phyloP scores from a whole-genome alignment of 306 rosid species.

The Abrus precatorius region DNA sequence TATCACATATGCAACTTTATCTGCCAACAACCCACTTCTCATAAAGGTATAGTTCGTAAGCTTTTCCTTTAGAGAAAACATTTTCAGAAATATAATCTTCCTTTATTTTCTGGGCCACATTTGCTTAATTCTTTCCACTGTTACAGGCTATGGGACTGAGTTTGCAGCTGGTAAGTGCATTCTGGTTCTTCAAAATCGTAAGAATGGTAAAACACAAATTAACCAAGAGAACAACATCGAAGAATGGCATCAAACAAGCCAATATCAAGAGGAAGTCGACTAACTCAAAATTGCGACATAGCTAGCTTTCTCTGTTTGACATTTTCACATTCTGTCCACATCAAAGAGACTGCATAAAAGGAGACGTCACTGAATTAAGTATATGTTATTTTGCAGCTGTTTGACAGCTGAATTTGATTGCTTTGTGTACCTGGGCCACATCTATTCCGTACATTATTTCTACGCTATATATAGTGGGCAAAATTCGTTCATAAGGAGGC shows the following conservation, averaged over 20 bases:
- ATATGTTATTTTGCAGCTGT: not conserved
- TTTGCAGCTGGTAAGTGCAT: constrained; percentile 85
- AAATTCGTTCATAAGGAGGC: not conserved
- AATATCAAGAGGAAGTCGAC: constrained; percentile 12
- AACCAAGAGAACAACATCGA: constrained; percentile 51
- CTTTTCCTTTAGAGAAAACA: not conserved
- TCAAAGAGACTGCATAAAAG: not conserved
- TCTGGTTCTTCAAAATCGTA: constrained; percentile 92
- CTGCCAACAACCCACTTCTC: constrained; percentile 71
- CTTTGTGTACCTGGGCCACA: not conserved
- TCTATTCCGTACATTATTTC: not conserved
- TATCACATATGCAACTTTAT: constrained; percentile 65
- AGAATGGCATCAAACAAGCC: constrained; percentile 44
- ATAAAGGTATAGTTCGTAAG: constrained; percentile 64
- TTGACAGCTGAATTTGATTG: not conserved
- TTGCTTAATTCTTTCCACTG: not conserved
- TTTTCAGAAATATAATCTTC: not conserved
- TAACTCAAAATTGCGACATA: not conserved
- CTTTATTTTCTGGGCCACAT: not conserved
- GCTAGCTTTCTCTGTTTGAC: not conserved
- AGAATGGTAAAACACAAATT: constrained; percentile 80
- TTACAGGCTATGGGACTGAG: constrained; percentile 78
- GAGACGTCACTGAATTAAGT: not conserved
- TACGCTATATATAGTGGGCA: not conserved
- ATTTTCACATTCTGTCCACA: not conserved